Percentiles rank a stretch among this genome's conserved stretches.
These are phyloP conservation scores for Jamesozyma hellenica DNA, from an alignment of 805 yeast genomes.

Conservation along the genomic window DNA sequence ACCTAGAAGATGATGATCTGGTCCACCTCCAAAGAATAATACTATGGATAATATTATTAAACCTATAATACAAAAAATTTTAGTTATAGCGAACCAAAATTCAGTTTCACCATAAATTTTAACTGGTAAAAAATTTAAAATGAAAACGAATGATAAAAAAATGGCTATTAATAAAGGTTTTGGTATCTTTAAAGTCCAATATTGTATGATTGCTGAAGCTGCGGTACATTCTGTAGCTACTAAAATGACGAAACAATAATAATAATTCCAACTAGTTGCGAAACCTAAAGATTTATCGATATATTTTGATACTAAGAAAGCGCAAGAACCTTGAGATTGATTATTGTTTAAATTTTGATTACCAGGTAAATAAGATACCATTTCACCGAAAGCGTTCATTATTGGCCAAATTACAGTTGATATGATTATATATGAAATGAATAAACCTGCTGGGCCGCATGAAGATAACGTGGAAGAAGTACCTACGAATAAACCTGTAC, in stretches of 20 bases:
- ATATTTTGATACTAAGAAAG: constrained; percentile 50
- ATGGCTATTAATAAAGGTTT: constrained; percentile 54
- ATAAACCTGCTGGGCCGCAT: constrained; percentile 66
- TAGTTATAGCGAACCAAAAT: constrained; percentile 35
- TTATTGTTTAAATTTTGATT: constrained; percentile 32
- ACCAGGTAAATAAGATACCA: constrained; percentile 52
- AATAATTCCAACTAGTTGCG: constrained; percentile 52
- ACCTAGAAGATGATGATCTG: constrained; percentile 44
- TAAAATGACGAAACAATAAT: constrained; percentile 38
- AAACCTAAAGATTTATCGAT: constrained; percentile 50
- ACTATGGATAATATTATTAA: constrained; percentile 37
- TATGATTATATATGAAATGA: constrained; percentile 53
- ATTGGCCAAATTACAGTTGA: constrained; percentile 56
- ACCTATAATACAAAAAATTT: constrained; percentile 38
- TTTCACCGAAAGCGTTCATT: constrained; percentile 57
- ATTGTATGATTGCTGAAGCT: constrained; percentile 50
- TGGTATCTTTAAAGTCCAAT: constrained; percentile 43
- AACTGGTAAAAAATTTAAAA: constrained; percentile 44
- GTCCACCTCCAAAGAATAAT: constrained; percentile 43
- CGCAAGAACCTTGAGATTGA: constrained; percentile 40
- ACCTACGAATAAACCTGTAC: constrained; percentile 75
- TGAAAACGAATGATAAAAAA: constrained; percentile 38
- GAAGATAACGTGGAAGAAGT: constrained; percentile 49
- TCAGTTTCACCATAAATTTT: constrained; percentile 36
- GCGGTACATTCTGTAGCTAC: constrained; percentile 56